These are phyloP conservation scores for Pelargonium myrrhifolium DNA, from an alignment of 441 rosid genomes.

Conservation along the genomic window DNA sequence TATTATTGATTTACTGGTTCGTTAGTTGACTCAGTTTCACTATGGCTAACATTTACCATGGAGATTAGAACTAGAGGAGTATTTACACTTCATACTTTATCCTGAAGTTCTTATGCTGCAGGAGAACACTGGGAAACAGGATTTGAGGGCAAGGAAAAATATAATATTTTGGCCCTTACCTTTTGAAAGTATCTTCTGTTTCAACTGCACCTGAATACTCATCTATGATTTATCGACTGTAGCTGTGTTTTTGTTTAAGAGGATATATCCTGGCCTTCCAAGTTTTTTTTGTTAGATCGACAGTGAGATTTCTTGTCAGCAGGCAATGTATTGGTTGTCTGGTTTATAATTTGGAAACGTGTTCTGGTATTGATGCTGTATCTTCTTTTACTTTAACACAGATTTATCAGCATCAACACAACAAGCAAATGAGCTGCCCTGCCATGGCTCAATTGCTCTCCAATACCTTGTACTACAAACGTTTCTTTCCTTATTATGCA, in stretches of 20 bases:
- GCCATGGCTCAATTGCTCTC: slow-evolving; percentile 93
- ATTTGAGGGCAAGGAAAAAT: too few species aligned
- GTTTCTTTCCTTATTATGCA: slow-evolving; percentile 92
- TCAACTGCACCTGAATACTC: background rate
- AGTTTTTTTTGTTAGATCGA: background rate
- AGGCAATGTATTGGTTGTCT: background rate
- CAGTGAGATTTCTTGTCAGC: background rate
- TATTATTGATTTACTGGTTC: too few species aligned
- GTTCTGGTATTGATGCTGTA: slow-evolving; percentile 13
- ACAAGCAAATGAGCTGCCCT: slow-evolving; percentile 95
- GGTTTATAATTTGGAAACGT: background rate
- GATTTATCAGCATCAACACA: slow-evolving; percentile 97
- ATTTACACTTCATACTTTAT: too few species aligned
- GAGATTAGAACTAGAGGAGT: too few species aligned
- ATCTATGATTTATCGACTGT: background rate
- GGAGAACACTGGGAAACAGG: too few species aligned
- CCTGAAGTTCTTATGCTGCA: too few species aligned
- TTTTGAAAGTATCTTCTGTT: background rate
- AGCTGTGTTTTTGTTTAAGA: background rate
- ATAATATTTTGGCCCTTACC: background rate
- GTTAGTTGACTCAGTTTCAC: too few species aligned
- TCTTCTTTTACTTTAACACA: slow-evolving; percentile 24
- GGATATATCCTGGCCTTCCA: background rate
- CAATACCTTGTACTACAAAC: slow-evolving; percentile 88
- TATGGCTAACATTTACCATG: too few species aligned